Conservation (phyloP, 371 early-diverging fungal genomes). For the Synchytrium microbalum region DNA sequence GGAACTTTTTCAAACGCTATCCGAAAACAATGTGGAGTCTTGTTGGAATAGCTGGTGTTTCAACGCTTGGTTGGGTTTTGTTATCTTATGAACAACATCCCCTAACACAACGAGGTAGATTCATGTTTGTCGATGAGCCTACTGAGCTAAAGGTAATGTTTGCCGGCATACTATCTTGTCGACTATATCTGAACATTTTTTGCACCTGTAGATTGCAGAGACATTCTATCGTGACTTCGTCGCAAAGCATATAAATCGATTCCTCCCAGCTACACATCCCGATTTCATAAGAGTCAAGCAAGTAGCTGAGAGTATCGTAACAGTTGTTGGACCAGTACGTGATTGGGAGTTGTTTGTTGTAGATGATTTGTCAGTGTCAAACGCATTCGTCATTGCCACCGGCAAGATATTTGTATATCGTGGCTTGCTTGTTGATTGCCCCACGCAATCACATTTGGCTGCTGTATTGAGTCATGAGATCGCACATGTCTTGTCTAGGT, state of each 20-base stretch:
- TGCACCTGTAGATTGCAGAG: background rate
- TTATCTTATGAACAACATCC: constrained; percentile 1
- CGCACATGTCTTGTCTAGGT: constrained; percentile 24
- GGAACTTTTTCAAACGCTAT: constrained; percentile 20
- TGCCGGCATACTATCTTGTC: background rate
- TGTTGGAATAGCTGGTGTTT: background rate
- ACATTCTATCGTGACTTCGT: constrained; percentile 9
- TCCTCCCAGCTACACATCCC: constrained; percentile 16
- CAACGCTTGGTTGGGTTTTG: background rate
- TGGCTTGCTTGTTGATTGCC: constrained; percentile 51
- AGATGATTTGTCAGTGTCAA: constrained; percentile 30
- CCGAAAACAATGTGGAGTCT: background rate
- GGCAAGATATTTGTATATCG: constrained; percentile 89
- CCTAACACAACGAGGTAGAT: background rate
- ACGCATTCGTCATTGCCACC: constrained; percentile 84
- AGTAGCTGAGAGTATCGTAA: constrained; percentile 22
- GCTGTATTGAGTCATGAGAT: constrained; percentile 31
- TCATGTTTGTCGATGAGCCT: background rate
- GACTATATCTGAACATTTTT: background rate
- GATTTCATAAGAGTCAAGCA: constrained; percentile 7
- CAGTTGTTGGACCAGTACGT: constrained; percentile 26
- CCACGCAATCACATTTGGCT: constrained; percentile 17
- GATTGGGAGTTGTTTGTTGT: constrained; percentile 30
- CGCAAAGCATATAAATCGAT: constrained; percentile 1
- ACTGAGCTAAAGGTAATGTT: constrained; percentile 1